Conservation (phyloP, 1,139 yeast genomes). For the Arxiozyma slooffiae region DNA sequence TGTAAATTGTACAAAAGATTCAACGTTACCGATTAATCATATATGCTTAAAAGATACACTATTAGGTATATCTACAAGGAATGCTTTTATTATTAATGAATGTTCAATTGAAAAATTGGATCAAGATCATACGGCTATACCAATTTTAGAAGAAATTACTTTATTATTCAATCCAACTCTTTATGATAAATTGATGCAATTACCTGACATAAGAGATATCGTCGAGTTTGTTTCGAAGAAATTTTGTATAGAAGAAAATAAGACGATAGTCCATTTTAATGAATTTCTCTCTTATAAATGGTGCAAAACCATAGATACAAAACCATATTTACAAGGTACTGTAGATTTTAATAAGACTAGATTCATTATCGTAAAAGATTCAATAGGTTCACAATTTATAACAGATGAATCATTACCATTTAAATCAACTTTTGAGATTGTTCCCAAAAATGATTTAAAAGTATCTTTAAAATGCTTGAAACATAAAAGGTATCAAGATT, state of each 20-base stretch:
- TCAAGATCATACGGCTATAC: slow-evolving; percentile 4
- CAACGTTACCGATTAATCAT: slow-evolving; percentile 2
- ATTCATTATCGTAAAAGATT: slow-evolving; percentile 16
- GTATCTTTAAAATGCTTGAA: slow-evolving; percentile 7
- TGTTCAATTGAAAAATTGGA: slow-evolving; percentile 12
- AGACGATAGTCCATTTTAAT: slow-evolving; percentile 15
- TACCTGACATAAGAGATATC: slow-evolving; percentile 13
- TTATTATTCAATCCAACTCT: slow-evolving; percentile 14
- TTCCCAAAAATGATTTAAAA: not conserved
- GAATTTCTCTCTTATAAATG: slow-evolving; percentile 12
- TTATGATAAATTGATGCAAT: slow-evolving; percentile 16
- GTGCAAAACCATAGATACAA: slow-evolving; percentile 17
- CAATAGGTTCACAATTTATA: not conserved
- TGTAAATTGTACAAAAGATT: not conserved
- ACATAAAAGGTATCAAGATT: slow-evolving; percentile 10
- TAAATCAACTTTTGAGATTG: not conserved
- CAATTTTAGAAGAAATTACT: slow-evolving; percentile 14
- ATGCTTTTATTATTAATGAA: slow-evolving; percentile 10
- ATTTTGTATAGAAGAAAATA: slow-evolving; percentile 11
- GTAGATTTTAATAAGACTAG: slow-evolving; percentile 19
- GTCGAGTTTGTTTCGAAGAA: slow-evolving; percentile 17
- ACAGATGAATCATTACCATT: not conserved
- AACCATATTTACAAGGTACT: slow-evolving; percentile 16
- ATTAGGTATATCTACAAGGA: not conserved
- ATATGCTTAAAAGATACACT: not conserved